phyloP scores from a whole-genome alignment of 208 protist genomes.

The Angomonas deanei region DNA sequence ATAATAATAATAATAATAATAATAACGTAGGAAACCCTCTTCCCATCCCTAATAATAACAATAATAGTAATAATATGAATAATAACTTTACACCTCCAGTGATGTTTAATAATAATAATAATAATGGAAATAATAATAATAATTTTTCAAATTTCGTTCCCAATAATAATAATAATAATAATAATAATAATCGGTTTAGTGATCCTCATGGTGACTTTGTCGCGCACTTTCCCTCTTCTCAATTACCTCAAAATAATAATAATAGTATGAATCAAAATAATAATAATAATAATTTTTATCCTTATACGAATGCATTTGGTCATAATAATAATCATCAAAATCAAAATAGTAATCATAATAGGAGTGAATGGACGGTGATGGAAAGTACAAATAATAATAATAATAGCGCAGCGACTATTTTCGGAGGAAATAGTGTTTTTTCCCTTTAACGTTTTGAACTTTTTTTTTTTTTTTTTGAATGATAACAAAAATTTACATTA shows the following conservation, averaged over 20 bases:
- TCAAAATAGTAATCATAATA: background rate
- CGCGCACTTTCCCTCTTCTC: background rate
- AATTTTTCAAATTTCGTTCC: background rate
- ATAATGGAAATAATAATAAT: background rate
- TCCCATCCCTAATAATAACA: background rate
- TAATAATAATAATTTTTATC: background rate
- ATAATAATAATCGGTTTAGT: background rate
- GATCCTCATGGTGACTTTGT: too few relatives aligned
- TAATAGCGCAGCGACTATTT: background rate
- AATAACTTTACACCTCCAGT: too few relatives aligned
- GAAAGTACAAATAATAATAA: background rate
- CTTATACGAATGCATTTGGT: background rate
- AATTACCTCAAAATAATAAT: background rate
- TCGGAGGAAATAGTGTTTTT: background rate
- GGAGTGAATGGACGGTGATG: background rate
- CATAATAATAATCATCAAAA: background rate
- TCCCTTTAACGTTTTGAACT: slow-evolving; percentile 1
- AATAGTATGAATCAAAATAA: background rate
- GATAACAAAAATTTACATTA: background rate
- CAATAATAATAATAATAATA: slow-evolving; percentile 1
- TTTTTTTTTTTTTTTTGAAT: slow-evolving; percentile 5
- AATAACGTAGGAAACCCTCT: background rate
- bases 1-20: slow-evolving; percentile 4
- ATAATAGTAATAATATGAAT: background rate
- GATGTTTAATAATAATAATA: background rate